Percentiles rank a stretch among this genome's conserved stretches.
Conservation (phyloP, 2,329 filamentous ascomycete genomes). For the Ascochyta viciae-villosae region DNA sequence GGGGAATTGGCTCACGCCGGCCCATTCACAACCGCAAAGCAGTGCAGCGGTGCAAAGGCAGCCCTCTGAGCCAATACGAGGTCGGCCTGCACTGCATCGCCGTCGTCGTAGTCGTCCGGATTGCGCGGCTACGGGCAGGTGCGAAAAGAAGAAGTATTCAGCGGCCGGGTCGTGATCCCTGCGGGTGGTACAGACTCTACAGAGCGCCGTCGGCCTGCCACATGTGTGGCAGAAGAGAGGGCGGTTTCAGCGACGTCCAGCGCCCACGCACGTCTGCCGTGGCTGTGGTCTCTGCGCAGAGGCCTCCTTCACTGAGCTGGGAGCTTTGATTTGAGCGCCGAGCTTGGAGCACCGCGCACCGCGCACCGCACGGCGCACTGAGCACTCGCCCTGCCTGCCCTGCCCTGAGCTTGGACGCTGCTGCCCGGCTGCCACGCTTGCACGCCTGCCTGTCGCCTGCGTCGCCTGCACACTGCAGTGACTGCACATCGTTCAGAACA, state of each 20-base stretch:
- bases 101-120: background rate
- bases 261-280: conserved; percentile 9
- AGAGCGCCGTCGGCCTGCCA: conserved; percentile 10
- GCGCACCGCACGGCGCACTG: no score
- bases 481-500: conserved; percentile 12
- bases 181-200: conserved; percentile 10
- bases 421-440: background rate
- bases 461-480: no score
- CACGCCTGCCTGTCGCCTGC: conserved; percentile 13
- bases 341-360: no score
- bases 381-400: no score
- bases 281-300: conserved; percentile 18
- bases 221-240: conserved; percentile 9
- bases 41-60: conserved; percentile 4
- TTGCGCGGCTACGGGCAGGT: conserved; percentile 19
- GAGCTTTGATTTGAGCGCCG: no score
- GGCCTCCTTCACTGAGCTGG: conserved; percentile 4
- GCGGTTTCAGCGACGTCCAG: conserved; percentile 15
- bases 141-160: conserved; percentile 10
- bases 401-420: conserved; percentile 8
- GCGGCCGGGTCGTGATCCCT: conserved; percentile 15
- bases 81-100: conserved; percentile 9
- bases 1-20: conserved; percentile 14
- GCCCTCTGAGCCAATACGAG: conserved; percentile 13
- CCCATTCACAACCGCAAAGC: conserved; percentile 6